Conservation (phyloP, 352 stramenopile genomes). For the Blastocystis sp. region DNA sequence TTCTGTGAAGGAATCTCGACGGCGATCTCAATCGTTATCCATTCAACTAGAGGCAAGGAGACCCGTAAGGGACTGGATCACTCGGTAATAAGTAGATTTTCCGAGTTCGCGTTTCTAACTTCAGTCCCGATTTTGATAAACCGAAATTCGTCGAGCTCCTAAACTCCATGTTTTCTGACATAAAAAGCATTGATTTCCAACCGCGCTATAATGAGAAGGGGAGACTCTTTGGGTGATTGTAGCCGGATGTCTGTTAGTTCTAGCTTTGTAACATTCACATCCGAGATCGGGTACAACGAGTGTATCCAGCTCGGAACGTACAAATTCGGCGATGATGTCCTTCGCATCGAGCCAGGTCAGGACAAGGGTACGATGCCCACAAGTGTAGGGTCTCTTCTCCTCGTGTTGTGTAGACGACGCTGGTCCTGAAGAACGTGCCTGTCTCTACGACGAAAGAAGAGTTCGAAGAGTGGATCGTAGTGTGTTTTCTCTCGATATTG, state of each 20-base stretch:
- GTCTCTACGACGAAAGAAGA: background rate
- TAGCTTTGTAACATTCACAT: conserved; percentile 33
- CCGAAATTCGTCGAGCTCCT: conserved; percentile 16
- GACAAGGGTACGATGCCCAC: conserved; percentile 31
- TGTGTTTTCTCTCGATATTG: background rate
- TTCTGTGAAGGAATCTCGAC: background rate
- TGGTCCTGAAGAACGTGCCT: background rate
- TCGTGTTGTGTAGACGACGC: background rate
- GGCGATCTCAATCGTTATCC: conserved; percentile 35
- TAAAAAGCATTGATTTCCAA: conserved; percentile 56
- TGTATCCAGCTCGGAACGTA: background rate
- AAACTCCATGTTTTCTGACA: conserved; percentile 27
- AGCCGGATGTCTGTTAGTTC: background rate
- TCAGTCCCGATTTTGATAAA: conserved; percentile 53
- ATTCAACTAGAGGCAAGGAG: conserved; percentile 5
- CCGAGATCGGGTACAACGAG: conserved; percentile 13
- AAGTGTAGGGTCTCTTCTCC: background rate
- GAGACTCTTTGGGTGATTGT: background rate
- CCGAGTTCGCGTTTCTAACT: conserved; percentile 27
- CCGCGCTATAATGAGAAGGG: conserved; percentile 51
- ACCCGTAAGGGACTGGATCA: background rate
- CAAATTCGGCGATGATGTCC: background rate
- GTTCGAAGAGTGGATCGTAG: conserved; percentile 35
- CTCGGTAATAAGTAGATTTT: background rate
- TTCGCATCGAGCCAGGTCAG: conserved; percentile 17